Base-by-base conservation (phyloP, 129 eudicot species). In the Artemisia annua region DNA sequence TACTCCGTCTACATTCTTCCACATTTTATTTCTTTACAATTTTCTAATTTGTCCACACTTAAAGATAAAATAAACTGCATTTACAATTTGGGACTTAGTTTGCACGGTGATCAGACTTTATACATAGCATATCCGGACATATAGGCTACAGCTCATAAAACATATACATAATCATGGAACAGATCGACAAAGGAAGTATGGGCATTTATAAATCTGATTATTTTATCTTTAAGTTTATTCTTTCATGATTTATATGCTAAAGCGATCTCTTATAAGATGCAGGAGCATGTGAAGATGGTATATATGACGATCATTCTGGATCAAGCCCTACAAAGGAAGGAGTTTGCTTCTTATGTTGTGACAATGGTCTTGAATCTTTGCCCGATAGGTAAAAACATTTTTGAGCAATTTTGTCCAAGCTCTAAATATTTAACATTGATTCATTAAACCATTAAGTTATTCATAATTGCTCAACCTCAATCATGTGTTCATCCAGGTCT, bases 261-360 rank as follows among this genome's bases (percentile, higher is more conserved):
- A 32, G 30, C 7, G 7, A 32, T 32, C 39, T 32, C 30, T 32
- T 32, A 32, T 32, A 32, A 4, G 39, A 32, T 32, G 39, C 39
- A 87, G 90, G 72, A 35, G 53, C 61, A 72, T 44, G 66, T 22
- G 53, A 63, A 49, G 81, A 83, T 48, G 68, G 55, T 68, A 15
- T 65, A 26, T 63, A 58, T 24, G 26, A 60, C 43, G 83, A 82
- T 67, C 89, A 86, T 63, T 59, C 80, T 63, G 70, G 82, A 54
- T 78, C 89, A 87, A 85, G 85, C 55, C 74, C 61, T 17, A 86
- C 72, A 75, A 84, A 71, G 66, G 66, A 60, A 73, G 90, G 88
- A 74, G 78, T 79, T 48, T 95, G 99, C 71, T 86, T 83, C 71
- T 58, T 95, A 24, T 94, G 97, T 83, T 67, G 72, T 68, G 83